Conservation (phyloP, 1,139 yeast genomes). For the Kodamaea derodonti region DNA sequence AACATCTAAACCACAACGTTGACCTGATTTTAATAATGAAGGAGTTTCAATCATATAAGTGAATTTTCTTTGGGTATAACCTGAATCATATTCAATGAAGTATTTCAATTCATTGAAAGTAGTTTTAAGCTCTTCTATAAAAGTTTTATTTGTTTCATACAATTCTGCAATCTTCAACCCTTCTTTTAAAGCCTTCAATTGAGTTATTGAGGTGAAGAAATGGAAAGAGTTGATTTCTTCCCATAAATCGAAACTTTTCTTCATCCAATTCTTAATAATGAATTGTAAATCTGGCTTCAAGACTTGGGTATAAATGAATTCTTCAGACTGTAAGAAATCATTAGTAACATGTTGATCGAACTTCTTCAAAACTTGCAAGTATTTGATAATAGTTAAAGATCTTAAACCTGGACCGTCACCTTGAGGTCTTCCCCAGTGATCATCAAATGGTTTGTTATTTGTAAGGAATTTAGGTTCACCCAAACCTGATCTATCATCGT, state of each 20-base stretch:
- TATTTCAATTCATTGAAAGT: constrained; percentile 22
- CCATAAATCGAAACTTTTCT: constrained; percentile 82
- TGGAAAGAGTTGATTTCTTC: constrained; percentile 78
- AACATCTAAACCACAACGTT: constrained; percentile 73
- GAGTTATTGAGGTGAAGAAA: constrained; percentile 75
- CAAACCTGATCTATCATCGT: constrained; percentile 45
- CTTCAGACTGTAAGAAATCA: constrained; percentile 18
- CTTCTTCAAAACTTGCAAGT: constrained; percentile 41
- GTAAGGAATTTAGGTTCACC: constrained; percentile 89
- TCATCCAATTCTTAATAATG: constrained; percentile 59
- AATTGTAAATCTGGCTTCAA: constrained; percentile 71
- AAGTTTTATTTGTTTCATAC: constrained; percentile 22
- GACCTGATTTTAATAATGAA: constrained; percentile 28
- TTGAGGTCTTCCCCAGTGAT: constrained; percentile 92
- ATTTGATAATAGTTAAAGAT: constrained; percentile 59
- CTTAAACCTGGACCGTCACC: constrained; percentile 92
- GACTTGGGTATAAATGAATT: constrained; percentile 46
- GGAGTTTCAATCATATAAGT: constrained; percentile 74
- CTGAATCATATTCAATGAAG: constrained; percentile 39
- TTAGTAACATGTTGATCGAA: constrained; percentile 24
- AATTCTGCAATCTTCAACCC: constrained; percentile 49
- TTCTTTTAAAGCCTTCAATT: constrained; percentile 60
- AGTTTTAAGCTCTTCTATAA: neutral
- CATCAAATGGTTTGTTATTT: constrained; percentile 58
- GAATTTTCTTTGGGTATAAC: constrained; percentile 38